phyloP scores from a whole-genome alignment of 2,329 filamentous ascomycete genomes.

The Beauveria scarabaeidicola region DNA sequence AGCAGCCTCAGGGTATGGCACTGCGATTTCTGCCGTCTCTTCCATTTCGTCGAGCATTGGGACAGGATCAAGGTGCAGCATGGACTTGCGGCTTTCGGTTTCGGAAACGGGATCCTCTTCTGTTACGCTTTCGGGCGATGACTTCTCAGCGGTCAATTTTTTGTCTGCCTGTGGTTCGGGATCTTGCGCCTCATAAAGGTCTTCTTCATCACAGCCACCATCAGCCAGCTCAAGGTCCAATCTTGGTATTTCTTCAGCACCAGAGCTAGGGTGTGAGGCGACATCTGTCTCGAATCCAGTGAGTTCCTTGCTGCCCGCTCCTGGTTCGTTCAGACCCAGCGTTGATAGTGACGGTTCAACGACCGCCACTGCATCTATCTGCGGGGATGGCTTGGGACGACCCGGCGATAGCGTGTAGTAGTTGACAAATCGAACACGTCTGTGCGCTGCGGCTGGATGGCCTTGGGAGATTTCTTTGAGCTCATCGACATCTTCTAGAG shows the following conservation, averaged over 20 bases:
- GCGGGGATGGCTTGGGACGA: constrained; percentile 40
- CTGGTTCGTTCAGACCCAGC: neutral
- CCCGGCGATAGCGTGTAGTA: constrained; percentile 87
- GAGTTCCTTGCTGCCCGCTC: neutral
- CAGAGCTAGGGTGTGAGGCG: neutral
- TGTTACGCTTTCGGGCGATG: neutral
- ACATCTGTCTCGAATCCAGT: neutral
- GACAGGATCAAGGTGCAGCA: constrained; percentile 31
- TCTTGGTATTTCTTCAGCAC: neutral
- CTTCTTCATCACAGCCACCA: neutral
- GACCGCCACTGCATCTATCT: neutral
- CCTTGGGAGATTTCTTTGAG: constrained; percentile 22
- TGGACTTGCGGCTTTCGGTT: constrained; percentile 17
- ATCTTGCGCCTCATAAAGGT: neutral
- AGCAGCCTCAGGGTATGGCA: neutral
- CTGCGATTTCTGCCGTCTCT: neutral
- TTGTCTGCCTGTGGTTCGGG: neutral
- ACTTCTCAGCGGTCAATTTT: neutral
- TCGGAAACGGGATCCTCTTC: constrained; percentile 10
- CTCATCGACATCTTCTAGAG: constrained; percentile 63
- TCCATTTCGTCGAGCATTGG: constrained; percentile 24
- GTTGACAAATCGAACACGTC: constrained; percentile 70
- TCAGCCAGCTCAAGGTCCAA: neutral
- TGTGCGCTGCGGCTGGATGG: constrained; percentile 20
- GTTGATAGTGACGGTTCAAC: neutral